Evolutionary conservation across 106 monocot genomes (phyloP), one percentile per base, ranked within the genome.

Genomic region (Dendrobium chrysotoxum): DNA sequence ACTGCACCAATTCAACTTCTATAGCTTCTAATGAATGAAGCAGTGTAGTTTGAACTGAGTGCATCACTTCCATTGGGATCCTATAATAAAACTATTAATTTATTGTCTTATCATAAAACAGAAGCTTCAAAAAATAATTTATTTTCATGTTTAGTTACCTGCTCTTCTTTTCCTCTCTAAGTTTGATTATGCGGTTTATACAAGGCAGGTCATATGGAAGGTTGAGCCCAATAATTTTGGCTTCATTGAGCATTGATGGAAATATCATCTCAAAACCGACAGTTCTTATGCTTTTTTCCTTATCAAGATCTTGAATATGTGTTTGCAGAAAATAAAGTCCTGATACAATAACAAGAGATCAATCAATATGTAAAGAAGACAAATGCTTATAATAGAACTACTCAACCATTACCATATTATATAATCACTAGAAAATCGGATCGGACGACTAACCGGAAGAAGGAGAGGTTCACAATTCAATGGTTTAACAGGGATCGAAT

Each of bases 1-100:
- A 79, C n/a, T 79, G 65, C 31, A 79, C 79, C 64, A 65, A 23
- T 40, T 79, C 79, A 46, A 12, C 50, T 79, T 79, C 20, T 58
- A 79, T 42, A 23, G 7, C 64, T 65, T 65, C 64, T 9, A 65
- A 65, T 23, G 64, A 65, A n/a, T 23, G 23, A 5, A 65, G 64
- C 64, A 65, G 23, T 65, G 64, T 65, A 7, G 64, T 65, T 21
- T 7, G 64, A 23, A 65, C 64, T 23, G 64, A 65, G 26, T 65
- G n/a, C 23, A 65, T 7, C 64, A 65, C 10, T 65, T 65, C 64
- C 64, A 65, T 23, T 65, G 64, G 64, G 5, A 64, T 65, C 26
- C 64, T 65, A 40, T 12, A 46, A 10, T 10, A 42, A 10, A 41
- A 76, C 1, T 46, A 7, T 8, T 13, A 28, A 40, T 17, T 65